Base-by-base conservation (phyloP, 2,329 filamentous ascomycete species). In the Cordyceps militaris region DNA sequence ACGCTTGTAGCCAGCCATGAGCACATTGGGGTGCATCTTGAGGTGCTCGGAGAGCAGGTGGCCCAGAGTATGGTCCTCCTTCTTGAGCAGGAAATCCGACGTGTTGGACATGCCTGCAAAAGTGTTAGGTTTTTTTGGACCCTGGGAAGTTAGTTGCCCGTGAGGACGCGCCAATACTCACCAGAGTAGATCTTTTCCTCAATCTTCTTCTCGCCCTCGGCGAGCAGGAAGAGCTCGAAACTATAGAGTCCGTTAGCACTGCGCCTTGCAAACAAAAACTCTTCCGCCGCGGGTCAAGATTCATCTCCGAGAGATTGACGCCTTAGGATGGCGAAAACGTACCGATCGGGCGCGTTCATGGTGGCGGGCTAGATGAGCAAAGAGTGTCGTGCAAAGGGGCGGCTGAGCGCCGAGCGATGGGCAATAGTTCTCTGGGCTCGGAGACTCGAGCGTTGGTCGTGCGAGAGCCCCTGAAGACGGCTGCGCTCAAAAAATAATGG, bases 31-130 rank as follows among this genome's bases (percentile, higher is more conserved):
- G 66, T 90, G 88, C 71, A 89, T 86, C 75, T 94, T 86, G 58
- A 99, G 87, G 66, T 93, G 89, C 67, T 90, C 86, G 49, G 88
- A 83, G 58, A 99, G 81, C 57, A 99, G 81, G 72, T 99, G 97
- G 66, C 87, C 94, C 26, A 99, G 83, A 1, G 93, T 97, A 75
- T 97, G 93, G 66, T 99, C 94, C 73, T 99, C 94, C 73, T 97
- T 97, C 74, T 91, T 90, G 74, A 99, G 86, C 59, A 90, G 85
- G 76, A 99, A 99, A 73, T 97, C 89, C 10, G 91, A 89, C n/a
- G 89, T 91, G 71, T 96, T 96, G 23, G 93, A 90, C 70, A 96
- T 91, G 68, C 91, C 91, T 69, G 21, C 1, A 13, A 6, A 8
- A 19, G 13, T 8, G 40, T 24, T 24, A 55, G 32, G 4, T n/a